Evolutionary conservation across 306 rosid genomes (phyloP), one percentile per base, ranked within the genome.

Genomic region (Hippophae tibetana): DNA sequence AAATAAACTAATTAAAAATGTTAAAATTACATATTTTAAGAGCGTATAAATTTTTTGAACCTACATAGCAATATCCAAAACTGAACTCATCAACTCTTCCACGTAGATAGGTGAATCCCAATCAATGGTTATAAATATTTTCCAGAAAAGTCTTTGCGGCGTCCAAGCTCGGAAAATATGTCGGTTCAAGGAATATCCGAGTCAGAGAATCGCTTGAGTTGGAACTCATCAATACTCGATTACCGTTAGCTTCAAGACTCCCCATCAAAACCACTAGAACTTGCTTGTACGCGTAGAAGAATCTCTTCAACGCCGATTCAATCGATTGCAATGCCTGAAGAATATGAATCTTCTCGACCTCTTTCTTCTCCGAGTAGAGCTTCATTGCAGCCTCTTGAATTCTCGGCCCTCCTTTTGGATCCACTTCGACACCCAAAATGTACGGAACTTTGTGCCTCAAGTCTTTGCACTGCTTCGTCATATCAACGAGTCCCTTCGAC

Each of bases 311-410:
- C 18, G 86, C 94, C 47, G 81, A 72, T 41, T 90, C 97, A 5
- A 86, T 76, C 26, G 71, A 72, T 71, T 90, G 95, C 83, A 90
- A 67, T 46, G 84, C 86, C 67, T 84, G 95, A 23, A 90, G 76
- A 53, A 90, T 38, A 26, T 90, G 94, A 59, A 90, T 65, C 82
- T 76, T 79, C 58, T 69, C 88, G 13, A 61, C 54, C 53, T 58
- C 78, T 44, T 8, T 58, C 79, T 81, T 81, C 45, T 81, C 95
- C 40, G 67, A 45, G 70, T 87, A 92, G 6, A 83, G 75, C 82
- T 68, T 85, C 98, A 92, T 92, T 56, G 94, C 98, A 68, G 94
- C 96, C 51, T 92, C 98, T 72, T 83, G 87, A 14, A 92, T 69
- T 73, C 96, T 74, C 2, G 98, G 98, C 57, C 98, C 98, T 6